These are phyloP conservation scores for Starmerella floricola DNA, from an alignment of 805 yeast species.

Conservation along the genomic window DNA sequence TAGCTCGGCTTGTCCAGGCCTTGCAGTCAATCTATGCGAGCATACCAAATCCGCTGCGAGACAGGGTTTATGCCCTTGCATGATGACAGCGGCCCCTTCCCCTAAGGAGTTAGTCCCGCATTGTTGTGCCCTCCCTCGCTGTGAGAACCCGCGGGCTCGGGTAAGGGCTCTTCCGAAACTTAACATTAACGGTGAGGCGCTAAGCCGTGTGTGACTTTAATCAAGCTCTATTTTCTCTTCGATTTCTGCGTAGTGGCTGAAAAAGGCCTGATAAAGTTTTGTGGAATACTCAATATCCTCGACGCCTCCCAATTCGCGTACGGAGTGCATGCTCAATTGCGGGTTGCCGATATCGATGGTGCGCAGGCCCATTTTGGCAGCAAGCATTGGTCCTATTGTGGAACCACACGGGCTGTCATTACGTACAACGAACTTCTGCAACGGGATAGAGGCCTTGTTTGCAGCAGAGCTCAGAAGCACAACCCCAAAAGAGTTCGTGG, in stretches of 20 bases:
- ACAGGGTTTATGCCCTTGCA: too few species aligned
- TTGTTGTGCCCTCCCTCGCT: too few species aligned
- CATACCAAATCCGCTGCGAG: too few species aligned
- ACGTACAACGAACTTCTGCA: constrained; percentile 84
- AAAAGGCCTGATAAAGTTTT: constrained; percentile 51
- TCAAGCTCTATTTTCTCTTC: constrained; percentile 11
- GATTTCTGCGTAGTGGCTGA: constrained; percentile 22
- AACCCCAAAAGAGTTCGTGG: constrained; percentile 85
- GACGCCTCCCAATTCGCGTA: constrained; percentile 82
- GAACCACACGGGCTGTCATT: constrained; percentile 93
- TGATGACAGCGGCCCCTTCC: too few species aligned
- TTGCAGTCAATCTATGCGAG: too few species aligned
- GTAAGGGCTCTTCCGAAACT: too few species aligned
- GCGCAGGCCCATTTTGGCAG: constrained; percentile 75
- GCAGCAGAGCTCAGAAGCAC: constrained; percentile 67
- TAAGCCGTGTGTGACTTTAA: neutral
- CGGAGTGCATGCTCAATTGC: constrained; percentile 84
- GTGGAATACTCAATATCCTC: constrained; percentile 56
- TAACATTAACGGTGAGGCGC: too few species aligned
- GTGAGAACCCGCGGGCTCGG: too few species aligned
- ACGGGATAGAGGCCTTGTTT: constrained; percentile 53
- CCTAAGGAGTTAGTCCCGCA: too few species aligned
- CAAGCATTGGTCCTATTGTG: constrained; percentile 88
- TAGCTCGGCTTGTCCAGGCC: too few species aligned
- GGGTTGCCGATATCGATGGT: constrained; percentile 88